Percentiles rank a stretch among this genome's conserved stretches.
phyloP scores from a whole-genome alignment of 805 yeast genomes.

The Nakazawaea ernobii region DNA sequence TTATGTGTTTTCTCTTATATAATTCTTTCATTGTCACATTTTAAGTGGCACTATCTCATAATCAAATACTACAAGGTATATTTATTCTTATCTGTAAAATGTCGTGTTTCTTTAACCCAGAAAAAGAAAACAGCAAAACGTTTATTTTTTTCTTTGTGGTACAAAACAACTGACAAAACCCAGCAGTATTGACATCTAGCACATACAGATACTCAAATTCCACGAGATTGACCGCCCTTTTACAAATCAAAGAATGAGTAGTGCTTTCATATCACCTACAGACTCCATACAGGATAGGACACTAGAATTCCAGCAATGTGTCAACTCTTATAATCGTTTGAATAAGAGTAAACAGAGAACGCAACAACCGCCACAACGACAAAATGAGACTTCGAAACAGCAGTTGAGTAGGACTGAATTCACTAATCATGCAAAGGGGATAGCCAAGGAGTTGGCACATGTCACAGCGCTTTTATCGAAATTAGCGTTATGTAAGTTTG shows the following conservation, averaged over 20 bases:
- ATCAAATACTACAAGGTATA: too few species aligned
- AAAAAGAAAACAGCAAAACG: neutral
- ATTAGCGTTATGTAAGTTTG: constrained; percentile 48
- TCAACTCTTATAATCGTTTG: constrained; percentile 63
- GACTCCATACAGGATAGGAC: constrained; percentile 71
- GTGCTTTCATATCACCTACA: neutral
- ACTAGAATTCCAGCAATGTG: constrained; percentile 89
- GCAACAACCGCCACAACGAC: constrained; percentile 14
- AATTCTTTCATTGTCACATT: neutral
- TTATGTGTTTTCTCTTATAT: neutral
- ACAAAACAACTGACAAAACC: neutral
- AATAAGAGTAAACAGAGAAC: constrained; percentile 33
- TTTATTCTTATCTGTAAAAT: too few species aligned
- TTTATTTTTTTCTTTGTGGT: neutral
- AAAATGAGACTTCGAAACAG: constrained; percentile 17
- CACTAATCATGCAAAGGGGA: constrained; percentile 63
- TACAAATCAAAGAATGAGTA: neutral
- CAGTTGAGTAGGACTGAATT: constrained; percentile 53
- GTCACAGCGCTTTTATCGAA: constrained; percentile 78
- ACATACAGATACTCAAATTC: too few species aligned
- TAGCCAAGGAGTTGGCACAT: constrained; percentile 84
- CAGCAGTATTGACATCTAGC: too few species aligned
- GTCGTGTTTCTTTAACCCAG: too few species aligned
- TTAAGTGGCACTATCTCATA: too few species aligned
- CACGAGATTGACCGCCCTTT: too few species aligned